Percentiles rank a stretch among this genome's conserved stretches.
phyloP scores from a whole-genome alignment of 2,329 filamentous ascomycete species.

The Seiridium unicorne region DNA sequence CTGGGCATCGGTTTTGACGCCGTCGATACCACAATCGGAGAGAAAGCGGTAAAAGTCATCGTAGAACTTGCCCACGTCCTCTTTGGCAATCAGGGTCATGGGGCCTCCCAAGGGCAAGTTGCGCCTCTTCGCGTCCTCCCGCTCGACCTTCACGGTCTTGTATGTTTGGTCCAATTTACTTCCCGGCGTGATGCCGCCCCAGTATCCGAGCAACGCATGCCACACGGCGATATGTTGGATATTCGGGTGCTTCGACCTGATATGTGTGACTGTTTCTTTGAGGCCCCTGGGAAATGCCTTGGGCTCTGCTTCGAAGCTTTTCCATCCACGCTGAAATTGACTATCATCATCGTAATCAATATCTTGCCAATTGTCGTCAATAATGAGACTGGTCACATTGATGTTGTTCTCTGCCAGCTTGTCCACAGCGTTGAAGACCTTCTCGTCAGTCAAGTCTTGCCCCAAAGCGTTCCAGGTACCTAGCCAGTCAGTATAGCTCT shows the following conservation, averaged over 20 bases:
- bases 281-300: constrained; percentile 78
- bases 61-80: constrained; percentile 77
- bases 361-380: constrained; percentile 96
- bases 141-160: constrained; percentile 64
- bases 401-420: constrained; percentile 70
- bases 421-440: constrained; percentile 73
- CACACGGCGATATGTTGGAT: constrained; percentile 88
- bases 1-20: constrained; percentile 91
- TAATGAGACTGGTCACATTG: constrained; percentile 81
- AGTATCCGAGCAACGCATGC: constrained; percentile 87
- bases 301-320: constrained; percentile 81
- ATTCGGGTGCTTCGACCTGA: constrained; percentile 67
- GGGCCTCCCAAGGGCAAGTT: constrained; percentile 56
- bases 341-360: constrained; percentile 53
- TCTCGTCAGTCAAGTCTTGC: constrained; percentile 76
- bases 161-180: constrained; percentile 76
- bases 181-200: constrained; percentile 79
- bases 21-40: constrained; percentile 69
- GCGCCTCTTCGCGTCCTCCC: constrained; percentile 44
- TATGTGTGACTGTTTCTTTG: constrained; percentile 65
- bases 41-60: constrained; percentile 90
- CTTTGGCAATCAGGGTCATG: constrained; percentile 71
- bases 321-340: constrained; percentile 66
- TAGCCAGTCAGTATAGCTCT: constrained; percentile 23
- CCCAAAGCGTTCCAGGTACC: constrained; percentile 93